phyloP scores from a whole-genome alignment of 2,329 filamentous ascomycete species.

The Shiraia bambusicola region DNA sequence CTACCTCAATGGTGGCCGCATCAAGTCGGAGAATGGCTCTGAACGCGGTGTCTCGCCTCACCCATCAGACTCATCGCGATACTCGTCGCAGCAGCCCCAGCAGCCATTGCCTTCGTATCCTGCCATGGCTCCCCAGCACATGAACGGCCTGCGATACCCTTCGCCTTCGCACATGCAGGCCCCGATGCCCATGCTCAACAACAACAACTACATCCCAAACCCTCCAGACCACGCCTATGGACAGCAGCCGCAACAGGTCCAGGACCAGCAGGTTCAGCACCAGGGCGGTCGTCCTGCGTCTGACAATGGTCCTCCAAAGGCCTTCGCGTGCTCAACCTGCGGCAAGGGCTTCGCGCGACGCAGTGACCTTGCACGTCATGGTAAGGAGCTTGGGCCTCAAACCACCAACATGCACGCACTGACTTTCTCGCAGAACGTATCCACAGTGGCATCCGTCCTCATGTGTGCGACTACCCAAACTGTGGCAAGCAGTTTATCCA shows the following conservation, averaged over 20 bases:
- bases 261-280: constrained; percentile 44
- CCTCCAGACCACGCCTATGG: constrained; percentile 52
- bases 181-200: constrained; percentile 57
- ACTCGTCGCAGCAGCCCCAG: constrained; percentile 59
- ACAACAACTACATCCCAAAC: constrained; percentile 57
- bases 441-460: constrained; percentile 85
- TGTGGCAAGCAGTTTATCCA: constrained; percentile 98
- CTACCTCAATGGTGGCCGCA: constrained; percentile 51
- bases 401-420: constrained; percentile 31
- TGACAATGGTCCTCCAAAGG: constrained; percentile 62
- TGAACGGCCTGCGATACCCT: constrained; percentile 56
- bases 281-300: constrained; percentile 47
- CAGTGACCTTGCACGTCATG: constrained; percentile 91
- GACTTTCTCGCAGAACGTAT: constrained; percentile 72
- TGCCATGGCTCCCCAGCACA: constrained; percentile 52
- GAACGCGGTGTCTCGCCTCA: constrained; percentile 60
- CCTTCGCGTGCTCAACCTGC: constrained; percentile 87
- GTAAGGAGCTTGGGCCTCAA: constrained; percentile 59
- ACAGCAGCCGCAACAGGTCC: constrained; percentile 40
- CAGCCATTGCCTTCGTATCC: constrained; percentile 52
- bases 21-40: constrained; percentile 61
- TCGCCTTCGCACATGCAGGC: constrained; percentile 55
- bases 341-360: constrained; percentile 88
- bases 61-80: constrained; percentile 57
- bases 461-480: constrained; percentile 84